Evolutionary conservation across 2,329 filamentous ascomycete genomes (phyloP), one percentile per base, ranked within the genome.

Genomic region (Sarocladium brachiariae): DNA sequence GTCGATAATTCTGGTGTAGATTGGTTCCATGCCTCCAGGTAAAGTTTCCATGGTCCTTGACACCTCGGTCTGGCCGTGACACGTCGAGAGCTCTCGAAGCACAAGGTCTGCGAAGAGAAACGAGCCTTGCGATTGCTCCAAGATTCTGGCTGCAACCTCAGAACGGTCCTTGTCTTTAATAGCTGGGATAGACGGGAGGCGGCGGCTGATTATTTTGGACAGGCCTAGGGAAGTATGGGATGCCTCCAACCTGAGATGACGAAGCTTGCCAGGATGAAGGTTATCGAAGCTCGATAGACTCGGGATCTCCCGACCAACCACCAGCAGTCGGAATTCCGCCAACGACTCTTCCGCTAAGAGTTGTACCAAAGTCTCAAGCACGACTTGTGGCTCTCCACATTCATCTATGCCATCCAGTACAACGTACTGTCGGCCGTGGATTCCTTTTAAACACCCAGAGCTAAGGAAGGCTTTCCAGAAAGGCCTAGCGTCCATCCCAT

Each of bases 81-180:
- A 61, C 11, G 51, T 51, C 7, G 43, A 10, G 2, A 68, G 39
- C 21, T 43, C 21, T 25, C n/a, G 39, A 2, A 70, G 57, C 1
- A 68, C 63, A 31, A 69, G 49, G 11, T 53, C 55, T 10, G 60
- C 64, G 67, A 66, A 70, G 23, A 69, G 53, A 51, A 71, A 69
- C 16, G 59, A 68, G 2, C 64, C 65, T 25, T 58, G 58, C 6
- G 68, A 65, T 47, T 67, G 70, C 14, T 58, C 51, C 18, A 70
- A 47, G 11, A 71, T 65, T 11, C 21, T 43, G 3, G 21, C 21
- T 27, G 7, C 39, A 4, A 43, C 27, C 5, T 34, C 23, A 6
- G 25, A n/a, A 14, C 25, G 31, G 10, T 33, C 25, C 23, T 23
- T 31, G 3, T 27, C 14, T 14, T 45, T 43, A 18, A 43, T 43